Evolutionary conservation across 1,284 basidiomycete species (phyloP).

Genomic region (Caloboletus firmus): DNA sequence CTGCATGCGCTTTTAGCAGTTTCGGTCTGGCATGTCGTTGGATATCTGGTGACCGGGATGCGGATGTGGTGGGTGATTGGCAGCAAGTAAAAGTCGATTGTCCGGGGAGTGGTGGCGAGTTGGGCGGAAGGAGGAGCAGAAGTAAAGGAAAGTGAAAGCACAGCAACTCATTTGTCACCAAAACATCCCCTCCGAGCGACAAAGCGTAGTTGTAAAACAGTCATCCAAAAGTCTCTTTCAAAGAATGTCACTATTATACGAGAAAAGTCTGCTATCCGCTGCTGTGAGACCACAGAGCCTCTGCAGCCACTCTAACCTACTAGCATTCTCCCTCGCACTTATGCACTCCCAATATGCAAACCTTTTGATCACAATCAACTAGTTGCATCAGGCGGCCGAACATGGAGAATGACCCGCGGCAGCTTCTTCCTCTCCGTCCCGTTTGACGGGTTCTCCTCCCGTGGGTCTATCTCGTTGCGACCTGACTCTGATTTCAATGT

Average conservation of each 20-base stretch:
- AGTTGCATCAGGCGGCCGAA: conserved; percentile 40
- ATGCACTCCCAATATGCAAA: not conserved
- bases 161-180: no score
- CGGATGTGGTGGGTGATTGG: conserved; percentile 24
- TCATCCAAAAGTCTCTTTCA: no score
- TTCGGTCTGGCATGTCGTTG: conserved; percentile 63
- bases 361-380: not conserved
- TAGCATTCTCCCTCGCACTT: not conserved
- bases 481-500: not conserved
- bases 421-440: conserved; percentile 43
- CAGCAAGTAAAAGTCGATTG: conserved; percentile 22
- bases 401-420: conserved; percentile 53
- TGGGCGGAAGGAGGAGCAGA: conserved; percentile 13
- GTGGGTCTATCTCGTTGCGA: not conserved
- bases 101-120: conserved; percentile 23
- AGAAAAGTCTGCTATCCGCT: not conserved
- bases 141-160: no score
- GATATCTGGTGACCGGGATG: conserved; percentile 40
- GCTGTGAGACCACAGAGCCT: no score
- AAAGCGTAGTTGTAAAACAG: no score
- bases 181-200: no score
- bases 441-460: not conserved
- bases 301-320: not conserved
- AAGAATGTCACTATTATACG: no score
- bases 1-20: conserved; percentile 73